Evolutionary conservation across 495 filamentous ascomycete genomes (phyloP).

Genomic region (Annulohypoxylon bovei): DNA sequence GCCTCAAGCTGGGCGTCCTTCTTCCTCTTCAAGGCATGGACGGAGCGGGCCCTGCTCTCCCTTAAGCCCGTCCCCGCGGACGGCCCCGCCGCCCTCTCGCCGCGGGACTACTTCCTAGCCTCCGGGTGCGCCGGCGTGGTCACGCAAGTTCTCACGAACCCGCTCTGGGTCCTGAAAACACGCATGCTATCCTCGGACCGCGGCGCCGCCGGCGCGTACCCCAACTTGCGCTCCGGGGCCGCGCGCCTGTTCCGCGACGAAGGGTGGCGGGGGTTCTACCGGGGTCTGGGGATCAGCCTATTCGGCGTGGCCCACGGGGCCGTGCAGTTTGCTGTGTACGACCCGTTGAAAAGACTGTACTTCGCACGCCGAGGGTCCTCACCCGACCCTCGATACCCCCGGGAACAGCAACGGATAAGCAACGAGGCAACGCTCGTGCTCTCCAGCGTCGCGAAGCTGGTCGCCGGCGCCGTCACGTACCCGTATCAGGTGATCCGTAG

Average conservation of each 20-base stretch:
- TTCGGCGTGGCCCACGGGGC: constrained; percentile 95
- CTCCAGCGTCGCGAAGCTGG: constrained; percentile 83
- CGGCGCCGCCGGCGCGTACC: constrained; percentile 79
- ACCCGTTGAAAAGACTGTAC: constrained; percentile 75
- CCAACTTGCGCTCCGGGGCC: constrained; percentile 75
- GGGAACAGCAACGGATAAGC: constrained; percentile 58
- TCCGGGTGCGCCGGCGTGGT: constrained; percentile 78
- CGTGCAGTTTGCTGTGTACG: constrained; percentile 96
- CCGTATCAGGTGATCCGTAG: constrained; percentile 92
- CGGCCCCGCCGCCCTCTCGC: constrained; percentile 57
- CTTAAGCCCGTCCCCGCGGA: constrained; percentile 32
- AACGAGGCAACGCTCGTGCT: constrained; percentile 82
- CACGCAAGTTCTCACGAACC: constrained; percentile 87
- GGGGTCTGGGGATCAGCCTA: constrained; percentile 81
- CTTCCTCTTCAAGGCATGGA: constrained; percentile 71
- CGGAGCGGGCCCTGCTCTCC: constrained; percentile 52
- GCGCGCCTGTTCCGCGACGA: constrained; percentile 70
- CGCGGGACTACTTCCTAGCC: constrained; percentile 83
- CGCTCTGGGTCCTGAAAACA: constrained; percentile 98
- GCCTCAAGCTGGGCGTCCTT: constrained; percentile 91
- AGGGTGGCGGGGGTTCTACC: constrained; percentile 81
- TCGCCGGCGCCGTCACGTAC: constrained; percentile 88
- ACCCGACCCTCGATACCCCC: constrained; percentile 16
- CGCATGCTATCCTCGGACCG: constrained; percentile 90
- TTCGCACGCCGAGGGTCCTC: constrained; percentile 46